Evolutionary conservation across 345 rosid genomes (phyloP).

Genomic region (Sonneratia caseolaris): DNA sequence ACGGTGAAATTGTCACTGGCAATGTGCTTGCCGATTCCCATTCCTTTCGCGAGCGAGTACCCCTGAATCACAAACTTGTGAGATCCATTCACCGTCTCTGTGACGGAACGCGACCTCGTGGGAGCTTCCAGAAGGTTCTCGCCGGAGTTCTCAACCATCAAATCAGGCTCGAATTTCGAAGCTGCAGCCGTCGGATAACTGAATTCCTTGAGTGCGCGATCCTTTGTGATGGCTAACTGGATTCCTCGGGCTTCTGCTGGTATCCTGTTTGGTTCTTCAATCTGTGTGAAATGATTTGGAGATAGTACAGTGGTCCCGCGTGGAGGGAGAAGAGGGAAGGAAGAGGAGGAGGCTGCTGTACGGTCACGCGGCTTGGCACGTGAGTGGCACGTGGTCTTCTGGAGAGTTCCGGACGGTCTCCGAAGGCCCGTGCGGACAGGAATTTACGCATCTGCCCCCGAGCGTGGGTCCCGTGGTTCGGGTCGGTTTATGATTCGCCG

Average conservation of each 20-base stretch:
- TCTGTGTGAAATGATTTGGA: not conserved
- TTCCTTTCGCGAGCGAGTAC: slow-evolving; percentile 56
- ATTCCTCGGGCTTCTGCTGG: not conserved
- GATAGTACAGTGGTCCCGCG: no score
- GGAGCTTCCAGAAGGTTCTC: slow-evolving; percentile 15
- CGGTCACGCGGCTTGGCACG: not conserved
- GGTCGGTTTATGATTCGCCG: not conserved
- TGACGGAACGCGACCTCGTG: slow-evolving; percentile 39
- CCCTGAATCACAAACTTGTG: slow-evolving; percentile 44
- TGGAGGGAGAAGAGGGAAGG: not conserved
- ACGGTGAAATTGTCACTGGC: slow-evolving; percentile 56
- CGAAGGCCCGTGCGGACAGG: not conserved
- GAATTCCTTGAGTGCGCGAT: not conserved
- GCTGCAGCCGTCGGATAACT: not conserved
- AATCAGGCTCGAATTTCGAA: not conserved
- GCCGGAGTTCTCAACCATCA: slow-evolving; percentile 6
- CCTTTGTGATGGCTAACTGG: not conserved
- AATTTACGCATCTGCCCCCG: not conserved
- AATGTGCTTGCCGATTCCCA: slow-evolving; percentile 61
- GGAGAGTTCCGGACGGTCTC: not conserved
- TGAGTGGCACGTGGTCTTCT: not conserved
- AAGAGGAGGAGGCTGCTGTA: not conserved
- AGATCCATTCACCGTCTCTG: slow-evolving; percentile 48
- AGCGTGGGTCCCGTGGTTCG: not conserved
- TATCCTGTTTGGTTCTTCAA: not conserved